Evolutionary conservation across 2,329 filamentous ascomycete genomes (phyloP).

Genomic region (Epicoccum nigrum): DNA sequence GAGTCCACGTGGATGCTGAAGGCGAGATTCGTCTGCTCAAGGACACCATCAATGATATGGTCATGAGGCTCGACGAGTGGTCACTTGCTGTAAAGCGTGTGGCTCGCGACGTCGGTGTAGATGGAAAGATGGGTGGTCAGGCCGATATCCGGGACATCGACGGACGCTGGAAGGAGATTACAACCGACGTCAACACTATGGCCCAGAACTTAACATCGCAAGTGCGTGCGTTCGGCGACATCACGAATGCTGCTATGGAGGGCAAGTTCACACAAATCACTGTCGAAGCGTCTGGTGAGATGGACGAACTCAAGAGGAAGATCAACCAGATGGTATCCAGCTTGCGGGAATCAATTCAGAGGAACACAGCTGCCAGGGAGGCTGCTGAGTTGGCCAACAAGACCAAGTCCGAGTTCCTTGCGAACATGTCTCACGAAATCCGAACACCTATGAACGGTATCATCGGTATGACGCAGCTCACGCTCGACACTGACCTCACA

Average conservation of each 20-base stretch:
- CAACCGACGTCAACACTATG: constrained; percentile 95
- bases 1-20: constrained; percentile 93
- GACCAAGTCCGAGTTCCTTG: constrained; percentile 97
- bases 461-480: constrained; percentile 97
- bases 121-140: constrained; percentile 98
- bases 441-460: constrained; percentile 97
- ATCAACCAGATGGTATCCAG: constrained; percentile 99
- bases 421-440: constrained; percentile 99
- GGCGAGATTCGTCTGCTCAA: constrained; percentile 94
- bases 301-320: constrained; percentile 98
- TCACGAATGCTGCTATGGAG: constrained; percentile 96
- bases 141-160: constrained; percentile 92
- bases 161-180: constrained; percentile 97
- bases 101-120: constrained; percentile 93
- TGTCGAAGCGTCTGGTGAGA: constrained; percentile 95
- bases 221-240: constrained; percentile 96
- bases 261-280: constrained; percentile 98
- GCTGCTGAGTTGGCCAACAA: constrained; percentile 96
- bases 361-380: constrained; percentile 93
- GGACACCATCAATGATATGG: constrained; percentile 99
- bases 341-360: constrained; percentile 91
- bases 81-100: constrained; percentile 95
- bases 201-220: constrained; percentile 84
- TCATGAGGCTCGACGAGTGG: constrained; percentile 92
- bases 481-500: constrained; percentile 89